phyloP scores from a whole-genome alignment of 164 flowering plant genomes.

The Cinnamomum chago region DNA sequence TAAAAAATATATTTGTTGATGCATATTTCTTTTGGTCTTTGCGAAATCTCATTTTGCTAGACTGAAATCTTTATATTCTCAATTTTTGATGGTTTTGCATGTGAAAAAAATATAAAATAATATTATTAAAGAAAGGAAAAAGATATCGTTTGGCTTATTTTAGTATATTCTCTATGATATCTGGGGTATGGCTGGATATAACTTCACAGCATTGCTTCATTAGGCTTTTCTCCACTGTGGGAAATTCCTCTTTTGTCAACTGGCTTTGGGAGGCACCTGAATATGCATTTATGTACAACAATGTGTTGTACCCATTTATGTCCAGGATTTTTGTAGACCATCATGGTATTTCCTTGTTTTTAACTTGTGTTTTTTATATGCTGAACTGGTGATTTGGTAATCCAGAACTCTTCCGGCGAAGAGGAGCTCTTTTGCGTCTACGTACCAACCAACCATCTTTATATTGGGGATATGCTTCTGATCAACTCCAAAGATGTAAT shows the following conservation, averaged over 20 bases:
- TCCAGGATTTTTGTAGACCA: too few relatives aligned
- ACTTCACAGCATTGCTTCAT: background rate
- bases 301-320: background rate
- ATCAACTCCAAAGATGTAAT: slow-evolving; percentile 64
- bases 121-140: background rate
- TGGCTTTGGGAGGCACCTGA: background rate
- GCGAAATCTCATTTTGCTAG: background rate
- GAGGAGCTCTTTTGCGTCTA: slow-evolving; percentile 77
- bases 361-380: background rate
- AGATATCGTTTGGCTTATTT: background rate
- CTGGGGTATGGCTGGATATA: background rate
- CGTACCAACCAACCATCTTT: slow-evolving; percentile 78
- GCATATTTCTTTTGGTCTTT: background rate
- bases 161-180: background rate
- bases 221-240: background rate
- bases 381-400: background rate
- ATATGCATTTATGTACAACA: background rate
- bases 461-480: slow-evolving; percentile 68
- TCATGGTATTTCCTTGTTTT: too few relatives aligned
- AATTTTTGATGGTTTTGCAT: background rate
- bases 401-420: slow-evolving; percentile 57
- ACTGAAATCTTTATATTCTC: background rate
- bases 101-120: background rate
- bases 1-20: too few relatives aligned
- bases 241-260: background rate